These are phyloP conservation scores for Mediolabrus comicus DNA, from an alignment of 108 stramenopile genomes.

Conservation along the genomic window DNA sequence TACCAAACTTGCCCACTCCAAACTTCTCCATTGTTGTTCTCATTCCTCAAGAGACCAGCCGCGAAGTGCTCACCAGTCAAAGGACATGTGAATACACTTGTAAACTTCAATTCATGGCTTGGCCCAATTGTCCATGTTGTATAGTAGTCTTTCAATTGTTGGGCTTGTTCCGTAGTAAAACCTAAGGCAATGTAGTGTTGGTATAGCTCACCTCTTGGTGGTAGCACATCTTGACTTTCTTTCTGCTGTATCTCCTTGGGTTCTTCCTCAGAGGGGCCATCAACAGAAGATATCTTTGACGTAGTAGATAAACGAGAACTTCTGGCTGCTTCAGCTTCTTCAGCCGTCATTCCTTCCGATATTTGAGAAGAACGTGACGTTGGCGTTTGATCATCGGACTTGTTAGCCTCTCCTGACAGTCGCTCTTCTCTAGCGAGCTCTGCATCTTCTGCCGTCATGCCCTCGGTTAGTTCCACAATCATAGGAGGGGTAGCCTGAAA, in stretches of 20 bases:
- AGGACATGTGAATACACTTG: conserved; percentile 2
- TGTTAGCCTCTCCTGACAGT: background rate
- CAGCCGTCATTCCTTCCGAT: conserved; percentile 6
- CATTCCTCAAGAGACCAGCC: background rate
- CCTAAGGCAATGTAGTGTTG: background rate
- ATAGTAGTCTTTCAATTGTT: background rate
- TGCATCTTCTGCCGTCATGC: conserved; percentile 8
- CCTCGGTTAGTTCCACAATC: background rate
- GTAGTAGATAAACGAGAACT: background rate
- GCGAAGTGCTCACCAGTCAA: conserved; percentile 7
- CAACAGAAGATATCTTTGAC: background rate
- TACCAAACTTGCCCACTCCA: background rate
- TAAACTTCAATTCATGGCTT: conserved; percentile 1
- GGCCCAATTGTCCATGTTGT: background rate
- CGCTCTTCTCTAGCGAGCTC: background rate
- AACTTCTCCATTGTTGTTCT: background rate
- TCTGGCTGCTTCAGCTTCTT: conserved; percentile 5
- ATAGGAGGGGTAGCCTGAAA: background rate
- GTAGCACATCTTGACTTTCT: background rate
- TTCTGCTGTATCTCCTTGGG: background rate
- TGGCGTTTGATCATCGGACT: background rate
- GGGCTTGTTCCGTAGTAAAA: background rate
- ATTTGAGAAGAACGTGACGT: background rate
- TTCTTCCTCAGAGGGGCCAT: background rate
- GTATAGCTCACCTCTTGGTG: background rate